Evolutionary conservation across 192 early-diverging fungal genomes (phyloP), one percentile per base, ranked within the genome.

Genomic region (Geranomyces variabilis): DNA sequence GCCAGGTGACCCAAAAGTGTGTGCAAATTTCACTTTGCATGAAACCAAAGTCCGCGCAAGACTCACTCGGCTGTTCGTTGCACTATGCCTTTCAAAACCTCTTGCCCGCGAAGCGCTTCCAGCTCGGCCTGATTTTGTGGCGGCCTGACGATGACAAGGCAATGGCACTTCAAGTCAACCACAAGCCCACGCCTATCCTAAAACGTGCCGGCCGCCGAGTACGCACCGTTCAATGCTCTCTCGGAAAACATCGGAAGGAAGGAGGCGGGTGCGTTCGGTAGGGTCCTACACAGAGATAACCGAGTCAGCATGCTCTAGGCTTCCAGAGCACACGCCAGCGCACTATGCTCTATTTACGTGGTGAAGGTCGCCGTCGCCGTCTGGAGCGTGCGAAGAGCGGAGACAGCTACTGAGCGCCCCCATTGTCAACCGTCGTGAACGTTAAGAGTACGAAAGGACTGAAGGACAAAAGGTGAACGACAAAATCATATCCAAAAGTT

Each of bases 41-140:
- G 10, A 7, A 41, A 10, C 36, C 36, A 41, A 10, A 41, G 5
- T 3, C 36, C 36, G 10, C 36, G n/a, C n/a, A n/a, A n/a, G 15
- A 65, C 67, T 41, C 33, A 81, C 80, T 81, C 80, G 8, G 80
- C 80, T 43, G 80, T 77, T 30, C 58, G 30, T 63, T 81, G 73
- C 14, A 81, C 80, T 29, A 81, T 81, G 33, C 73, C 21, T 53
- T 77, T 77, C 26, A 81, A 63, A 34, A 43, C 65, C 47, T 81
- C 80, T 46, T 81, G 74, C 33, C 75, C 76, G 22, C 70, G 46
- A 51, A 69, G 62, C 36, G 30, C 43, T 9, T 49, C 59, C 12
- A 64, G 63, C 41, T 41, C 63, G 34, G 33, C 63, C 44, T 64
- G 41, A 36, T 64, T 45, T 45, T 45, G 33, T 45, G 63, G 63